Percentiles rank a stretch among this genome's conserved stretches.
phyloP scores from a whole-genome alignment of 1,139 yeast genomes.

The Yamadazyma atmosphaerica region DNA sequence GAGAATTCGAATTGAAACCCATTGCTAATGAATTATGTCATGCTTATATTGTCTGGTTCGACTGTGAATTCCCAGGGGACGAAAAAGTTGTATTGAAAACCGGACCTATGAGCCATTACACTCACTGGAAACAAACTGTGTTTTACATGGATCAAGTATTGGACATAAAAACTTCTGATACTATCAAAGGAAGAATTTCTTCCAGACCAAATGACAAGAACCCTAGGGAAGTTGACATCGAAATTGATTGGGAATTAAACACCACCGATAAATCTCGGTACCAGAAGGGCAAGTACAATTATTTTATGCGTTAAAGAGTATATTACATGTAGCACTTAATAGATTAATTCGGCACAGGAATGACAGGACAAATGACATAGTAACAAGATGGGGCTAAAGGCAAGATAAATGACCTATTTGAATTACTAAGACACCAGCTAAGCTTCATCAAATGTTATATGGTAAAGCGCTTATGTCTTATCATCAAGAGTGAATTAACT shows the following conservation, averaged over 20 bases:
- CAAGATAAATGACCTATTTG: too few species aligned
- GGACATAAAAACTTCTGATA: slow-evolving; percentile 76
- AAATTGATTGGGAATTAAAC: slow-evolving; percentile 57
- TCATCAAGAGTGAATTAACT: too few species aligned
- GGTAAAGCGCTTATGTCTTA: too few species aligned
- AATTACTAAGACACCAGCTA: too few species aligned
- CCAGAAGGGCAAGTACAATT: slow-evolving; percentile 57
- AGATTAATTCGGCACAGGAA: not conserved
- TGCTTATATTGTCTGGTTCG: slow-evolving; percentile 94
- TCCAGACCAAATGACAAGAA: slow-evolving; percentile 75
- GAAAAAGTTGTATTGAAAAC: slow-evolving; percentile 69
- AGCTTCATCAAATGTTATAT: too few species aligned
- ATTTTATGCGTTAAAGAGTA: slow-evolving; percentile 56
- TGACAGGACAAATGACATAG: not conserved
- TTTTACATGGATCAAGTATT: slow-evolving; percentile 85
- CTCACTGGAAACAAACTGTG: slow-evolving; percentile 98
- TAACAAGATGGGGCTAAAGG: too few species aligned
- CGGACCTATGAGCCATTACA: slow-evolving; percentile 79
- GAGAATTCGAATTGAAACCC: slow-evolving; percentile 67
- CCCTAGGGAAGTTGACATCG: slow-evolving; percentile 84
- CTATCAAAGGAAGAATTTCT: slow-evolving; percentile 66
- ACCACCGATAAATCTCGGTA: slow-evolving; percentile 57
- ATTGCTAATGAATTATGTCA: slow-evolving; percentile 80
- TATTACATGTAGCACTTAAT: not conserved
- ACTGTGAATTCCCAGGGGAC: slow-evolving; percentile 75